A percentile compares a stretch with the other conserved stretches of the same genome.
These are phyloP conservation scores for Phytophthora citricola DNA, from an alignment of 352 stramenopile genomes.

Conservation along the genomic window DNA sequence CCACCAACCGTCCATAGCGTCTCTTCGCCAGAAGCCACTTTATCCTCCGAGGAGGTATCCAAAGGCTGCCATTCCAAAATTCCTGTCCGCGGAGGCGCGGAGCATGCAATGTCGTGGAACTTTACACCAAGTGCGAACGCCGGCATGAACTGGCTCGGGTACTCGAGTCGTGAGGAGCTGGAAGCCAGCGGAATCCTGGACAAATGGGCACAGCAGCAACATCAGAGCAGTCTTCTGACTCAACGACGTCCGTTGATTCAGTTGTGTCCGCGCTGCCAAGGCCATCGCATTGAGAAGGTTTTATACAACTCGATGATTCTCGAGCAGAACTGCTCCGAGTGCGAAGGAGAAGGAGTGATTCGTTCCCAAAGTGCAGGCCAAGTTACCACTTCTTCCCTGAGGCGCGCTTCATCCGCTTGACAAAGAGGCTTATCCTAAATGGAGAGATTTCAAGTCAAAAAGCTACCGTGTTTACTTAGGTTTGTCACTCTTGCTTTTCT, in stretches of 20 bases:
- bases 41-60: neutral
- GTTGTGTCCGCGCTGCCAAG: conserved; percentile 60
- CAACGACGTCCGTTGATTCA: conserved; percentile 27
- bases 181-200: conserved; percentile 34
- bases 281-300: conserved; percentile 66
- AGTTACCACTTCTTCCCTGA: neutral
- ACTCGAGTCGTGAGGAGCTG: conserved; percentile 30
- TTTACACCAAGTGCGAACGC: conserved; percentile 10
- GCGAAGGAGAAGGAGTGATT: conserved; percentile 65
- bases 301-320: conserved; percentile 61
- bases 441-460: conserved; percentile 18
- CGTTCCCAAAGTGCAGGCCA: neutral
- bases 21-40: neutral
- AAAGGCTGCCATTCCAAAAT: conserved; percentile 4
- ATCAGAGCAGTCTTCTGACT: conserved; percentile 14
- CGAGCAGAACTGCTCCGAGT: conserved; percentile 60
- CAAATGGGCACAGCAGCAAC: conserved; percentile 28
- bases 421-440: too few species aligned
- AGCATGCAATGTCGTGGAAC: conserved; percentile 22
- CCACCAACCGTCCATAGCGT: neutral
- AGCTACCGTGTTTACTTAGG: conserved; percentile 12
- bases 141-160: conserved; percentile 19
- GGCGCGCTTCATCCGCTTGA: conserved; percentile 6
- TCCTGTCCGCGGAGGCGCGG: conserved; percentile 2
- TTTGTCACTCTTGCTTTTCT: conserved; percentile 9